Base-by-base conservation (phyloP, 768 basidiomycete species). In the Phlebiopsis gigantea region DNA sequence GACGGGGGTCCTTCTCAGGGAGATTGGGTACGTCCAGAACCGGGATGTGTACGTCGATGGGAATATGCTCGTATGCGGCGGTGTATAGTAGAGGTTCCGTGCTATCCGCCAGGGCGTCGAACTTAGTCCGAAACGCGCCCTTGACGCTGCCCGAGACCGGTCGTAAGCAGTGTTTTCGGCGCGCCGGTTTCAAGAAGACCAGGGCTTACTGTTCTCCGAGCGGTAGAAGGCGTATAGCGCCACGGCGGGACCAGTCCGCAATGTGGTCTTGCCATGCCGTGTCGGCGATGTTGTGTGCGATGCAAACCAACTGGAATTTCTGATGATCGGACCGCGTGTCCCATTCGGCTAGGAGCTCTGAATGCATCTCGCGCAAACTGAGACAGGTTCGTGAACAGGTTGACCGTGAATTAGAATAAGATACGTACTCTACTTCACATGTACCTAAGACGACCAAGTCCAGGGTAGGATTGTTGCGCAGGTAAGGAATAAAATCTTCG, bases 301-400 rank as follows among this genome's bases (percentile, higher is more conserved):
- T 70, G 63, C 75, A 77, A n/a, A 73, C 70, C 30, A 77, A 58
- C 48, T 71, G 65, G 62, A 77, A 77, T 58, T 76, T 77, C 54
- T 71, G 69, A 17, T 61, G 63, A 1, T 55, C 58, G 19, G 68
- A 65, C 17, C 73, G 68, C n/a, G 63, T 61, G 57, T 74, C 72
- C 73, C 75, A 76, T 7, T 68, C 70, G 15, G 62, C 61, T 21
- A 72, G 54, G 21, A 75, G 66, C 10, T 62, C 65, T 19, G 65
- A 58, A 6, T 62, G 62, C 66, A 68, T 61, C 17, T 66, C 57
- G 14, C 54, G 54, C 26, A 72, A 63, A 43, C 65, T 66, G 43
- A 15, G 15, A 10, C 17, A n/a, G 6, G 22, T n/a, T 5, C 21
- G 24, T 24, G 22, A 42, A 28, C 28, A 31, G 54, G 25, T 7